Base-by-base conservation (phyloP, 805 yeast species). In the Ogataea allantospora region DNA sequence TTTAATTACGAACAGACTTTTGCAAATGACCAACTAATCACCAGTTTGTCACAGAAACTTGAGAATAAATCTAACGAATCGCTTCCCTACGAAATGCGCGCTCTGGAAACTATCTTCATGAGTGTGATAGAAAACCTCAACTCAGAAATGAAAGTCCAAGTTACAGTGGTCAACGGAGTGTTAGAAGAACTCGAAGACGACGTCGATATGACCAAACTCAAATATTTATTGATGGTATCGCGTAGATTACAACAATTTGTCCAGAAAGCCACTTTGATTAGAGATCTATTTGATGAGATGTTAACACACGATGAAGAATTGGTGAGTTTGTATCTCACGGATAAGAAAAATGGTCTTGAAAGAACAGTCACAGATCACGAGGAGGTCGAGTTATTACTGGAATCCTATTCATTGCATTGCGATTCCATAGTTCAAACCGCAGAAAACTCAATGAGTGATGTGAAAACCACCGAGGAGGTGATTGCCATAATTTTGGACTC, bases 371-470 rank as follows among this genome's bases (percentile, higher is more conserved):
- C 75, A 35, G 84, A 87, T 47, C 95, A 86, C 57, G 79, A 80
- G 27, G 98, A 93, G 52, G 85, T 88, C 14, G 99, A 93, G 57
- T 72, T 93, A 69, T 68, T 93, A 35, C 62, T 93, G 16, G 99
- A 93, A 55, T 83, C 95, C 1, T 93, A 93, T 66, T 88, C 86
- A 52, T 82, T 83, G 35, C 95, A 91, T 38, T 77, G 86, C 42
- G 98, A 91, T 64, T 97, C 95, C 53, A 85, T 93, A 46, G 97
- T 91, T 2, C 98, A 93, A 58, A 84, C 85, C 3, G 83, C 83
- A 14, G 93, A 83, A 46, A 84, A 77, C 47, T 65, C 86, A 24
- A 73, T 79, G 21, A 75, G 84, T n/a, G 89, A 91, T 57, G 91
- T 93, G 38, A 77, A 78, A 46, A 86, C 95, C 14, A 89, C 97